Base-by-base conservation (phyloP, 176 grass and related monocot species). In the Typha latifolia region DNA sequence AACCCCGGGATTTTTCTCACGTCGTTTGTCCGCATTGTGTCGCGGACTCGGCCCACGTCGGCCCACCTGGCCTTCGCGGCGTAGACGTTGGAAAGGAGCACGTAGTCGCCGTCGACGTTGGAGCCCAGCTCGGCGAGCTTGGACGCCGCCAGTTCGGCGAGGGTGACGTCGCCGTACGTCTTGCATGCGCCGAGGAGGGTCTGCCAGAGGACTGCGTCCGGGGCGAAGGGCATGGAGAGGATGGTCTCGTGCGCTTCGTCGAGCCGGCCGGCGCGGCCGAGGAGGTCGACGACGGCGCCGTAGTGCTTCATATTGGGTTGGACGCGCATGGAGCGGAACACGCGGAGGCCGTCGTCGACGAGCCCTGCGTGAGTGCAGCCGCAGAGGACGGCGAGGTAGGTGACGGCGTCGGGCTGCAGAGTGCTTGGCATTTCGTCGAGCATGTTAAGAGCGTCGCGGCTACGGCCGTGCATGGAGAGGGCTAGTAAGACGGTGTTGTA, bases 41-140 rank as follows among this genome's bases (percentile, higher is more conserved):
- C 83, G 49, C 91, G 87, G 15, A 96, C 64, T 47, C 79, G 76
- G 12, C 75, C 84, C 63, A 96, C 87, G 65, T 96, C 91, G 22
- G 7, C 6, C 91, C 87, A 96, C 49, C 82, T 57, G 43, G 68
- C 77, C 69, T 82, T 91, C 47, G 84, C 86, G 0, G 84, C 91
- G 66, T 96, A 96, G 10, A 96, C 79, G 69, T 91, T 96, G 32
- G 87, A 88, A 6, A 91, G 81, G 50, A 96, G 91, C 43, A 96
- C 91, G 74, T 91, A 91, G 68, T 96, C 85, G 43, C 91, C 87
- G 61, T 90, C 88, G 67, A 77, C 56, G 12, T 87, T 85, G 21
- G 91, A 96, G 71, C 87, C 91, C 73, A 88, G 79, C 64, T 91
- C 73, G 7, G 67, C 53, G 51, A 96, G 76, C 66, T 87, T 82